Conservation (phyloP, 164 flowering plant species). For the Vitis labrusca region DNA sequence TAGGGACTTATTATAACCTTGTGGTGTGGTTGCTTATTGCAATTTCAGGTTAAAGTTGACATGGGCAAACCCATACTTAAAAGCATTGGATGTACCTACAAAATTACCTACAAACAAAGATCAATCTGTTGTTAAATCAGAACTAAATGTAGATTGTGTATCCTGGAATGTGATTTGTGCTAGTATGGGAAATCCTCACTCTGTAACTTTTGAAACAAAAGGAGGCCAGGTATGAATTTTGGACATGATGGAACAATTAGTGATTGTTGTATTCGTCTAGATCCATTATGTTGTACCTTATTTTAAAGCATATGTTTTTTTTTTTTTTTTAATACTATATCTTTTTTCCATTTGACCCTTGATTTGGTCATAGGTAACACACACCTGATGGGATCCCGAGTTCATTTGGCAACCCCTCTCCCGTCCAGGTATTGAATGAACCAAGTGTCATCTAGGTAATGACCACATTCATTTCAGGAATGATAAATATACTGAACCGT, state of each 20-base stretch:
- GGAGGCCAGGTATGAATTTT: constrained; percentile 48
- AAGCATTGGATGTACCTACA: constrained; percentile 78
- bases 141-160: constrained; percentile 61
- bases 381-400: no score
- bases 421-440: no score
- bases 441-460: no score
- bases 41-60: constrained; percentile 83
- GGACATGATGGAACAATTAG: not conserved
- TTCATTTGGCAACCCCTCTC: no score
- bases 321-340: not conserved
- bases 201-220: constrained; percentile 71
- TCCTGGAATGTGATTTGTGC: constrained; percentile 94
- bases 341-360: no score
- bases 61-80: constrained; percentile 94
- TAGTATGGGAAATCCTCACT: constrained; percentile 99
- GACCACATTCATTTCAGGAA: no score
- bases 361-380: no score
- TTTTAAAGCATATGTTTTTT: not conserved
- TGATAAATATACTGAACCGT: no score
- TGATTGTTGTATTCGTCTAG: not conserved
- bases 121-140: constrained; percentile 64
- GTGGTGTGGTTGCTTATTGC: not conserved
- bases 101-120: constrained; percentile 56
- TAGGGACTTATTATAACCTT: not conserved
- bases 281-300: not conserved